Conservation (phyloP, 202 grass and related monocot genomes). For the Elaeis oleifera region DNA sequence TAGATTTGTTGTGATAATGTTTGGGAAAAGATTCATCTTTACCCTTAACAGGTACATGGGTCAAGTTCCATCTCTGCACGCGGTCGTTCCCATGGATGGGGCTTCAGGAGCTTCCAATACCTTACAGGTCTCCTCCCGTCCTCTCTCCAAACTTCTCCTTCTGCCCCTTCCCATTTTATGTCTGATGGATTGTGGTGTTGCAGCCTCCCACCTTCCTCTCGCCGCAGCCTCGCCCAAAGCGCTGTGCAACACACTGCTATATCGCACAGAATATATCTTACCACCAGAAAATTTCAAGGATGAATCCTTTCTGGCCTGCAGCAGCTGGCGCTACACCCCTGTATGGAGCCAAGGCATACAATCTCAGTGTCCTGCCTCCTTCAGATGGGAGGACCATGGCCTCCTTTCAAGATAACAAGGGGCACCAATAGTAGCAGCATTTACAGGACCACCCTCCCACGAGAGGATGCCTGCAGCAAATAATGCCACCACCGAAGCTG, state of each 20-base stretch:
- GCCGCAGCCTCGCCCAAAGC: conserved; percentile 46
- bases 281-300: conserved; percentile 56
- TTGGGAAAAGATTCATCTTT: conserved; percentile 12
- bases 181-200: conserved; percentile 13
- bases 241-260: conserved; percentile 80
- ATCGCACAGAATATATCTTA: conserved; percentile 70
- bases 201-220: conserved; percentile 57
- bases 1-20: neutral
- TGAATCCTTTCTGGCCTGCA: conserved; percentile 56
- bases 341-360: conserved; percentile 65
- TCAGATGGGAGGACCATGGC: conserved; percentile 43
- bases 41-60: conserved; percentile 49
- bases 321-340: conserved; percentile 36
- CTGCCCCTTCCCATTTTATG: neutral
- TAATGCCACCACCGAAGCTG: conserved; percentile 35
- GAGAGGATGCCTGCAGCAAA: conserved; percentile 40
- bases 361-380: conserved; percentile 49
- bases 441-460: conserved; percentile 37
- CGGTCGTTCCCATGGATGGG: conserved; percentile 54
- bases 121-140: conserved; percentile 39
- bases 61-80: conserved; percentile 61
- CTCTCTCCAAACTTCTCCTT: conserved; percentile 4
- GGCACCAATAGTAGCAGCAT: conserved; percentile 28
- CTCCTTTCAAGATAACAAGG: conserved; percentile 55
- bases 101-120: conserved; percentile 47